These are phyloP conservation scores for Apiospora kogelbergensis DNA, from an alignment of 2,329 filamentous ascomycete species.

Conservation along the genomic window DNA sequence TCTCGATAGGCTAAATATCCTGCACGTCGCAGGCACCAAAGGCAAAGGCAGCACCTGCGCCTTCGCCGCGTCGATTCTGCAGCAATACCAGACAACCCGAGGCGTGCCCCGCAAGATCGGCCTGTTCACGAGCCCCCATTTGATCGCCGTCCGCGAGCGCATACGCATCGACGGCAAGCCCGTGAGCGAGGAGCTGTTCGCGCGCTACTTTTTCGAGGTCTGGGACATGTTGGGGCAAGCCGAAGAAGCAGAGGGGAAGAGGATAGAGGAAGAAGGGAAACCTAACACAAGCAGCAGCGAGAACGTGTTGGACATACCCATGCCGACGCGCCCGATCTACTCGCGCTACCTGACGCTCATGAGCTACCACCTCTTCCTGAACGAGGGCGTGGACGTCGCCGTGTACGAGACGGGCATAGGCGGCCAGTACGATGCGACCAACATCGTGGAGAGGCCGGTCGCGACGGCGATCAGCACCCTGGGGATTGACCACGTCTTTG, in stretches of 20 bases:
- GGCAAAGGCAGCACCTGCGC: constrained; percentile 75
- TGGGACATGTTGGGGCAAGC: constrained; percentile 55
- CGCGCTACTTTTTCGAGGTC: constrained; percentile 67
- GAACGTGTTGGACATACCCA: constrained; percentile 29
- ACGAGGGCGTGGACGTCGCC: constrained; percentile 60
- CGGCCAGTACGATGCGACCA: constrained; percentile 69
- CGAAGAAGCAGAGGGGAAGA: constrained; percentile 24
- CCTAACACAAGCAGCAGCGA: neutral
- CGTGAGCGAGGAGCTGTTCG: constrained; percentile 58
- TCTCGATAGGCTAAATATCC: constrained; percentile 60
- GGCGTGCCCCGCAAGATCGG: constrained; percentile 49
- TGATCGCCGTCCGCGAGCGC: constrained; percentile 66
- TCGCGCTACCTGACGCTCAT: constrained; percentile 65
- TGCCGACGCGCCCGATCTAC: constrained; percentile 52
- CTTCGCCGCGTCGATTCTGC: constrained; percentile 63
- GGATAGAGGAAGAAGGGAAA: neutral
- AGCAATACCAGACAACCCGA: constrained; percentile 41
- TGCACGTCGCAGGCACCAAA: constrained; percentile 76
- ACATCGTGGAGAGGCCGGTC: constrained; percentile 58
- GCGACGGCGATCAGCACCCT: constrained; percentile 64
- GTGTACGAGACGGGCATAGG: constrained; percentile 69
- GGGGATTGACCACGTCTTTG: constrained; percentile 67
- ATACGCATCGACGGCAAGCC: constrained; percentile 62
- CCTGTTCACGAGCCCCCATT: constrained; percentile 69
- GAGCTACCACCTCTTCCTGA: constrained; percentile 65